A percentile compares a stretch with the other conserved stretches of the same genome.
phyloP scores from a whole-genome alignment of 148 eudicot species.

The Dysphania ambrosioides region DNA sequence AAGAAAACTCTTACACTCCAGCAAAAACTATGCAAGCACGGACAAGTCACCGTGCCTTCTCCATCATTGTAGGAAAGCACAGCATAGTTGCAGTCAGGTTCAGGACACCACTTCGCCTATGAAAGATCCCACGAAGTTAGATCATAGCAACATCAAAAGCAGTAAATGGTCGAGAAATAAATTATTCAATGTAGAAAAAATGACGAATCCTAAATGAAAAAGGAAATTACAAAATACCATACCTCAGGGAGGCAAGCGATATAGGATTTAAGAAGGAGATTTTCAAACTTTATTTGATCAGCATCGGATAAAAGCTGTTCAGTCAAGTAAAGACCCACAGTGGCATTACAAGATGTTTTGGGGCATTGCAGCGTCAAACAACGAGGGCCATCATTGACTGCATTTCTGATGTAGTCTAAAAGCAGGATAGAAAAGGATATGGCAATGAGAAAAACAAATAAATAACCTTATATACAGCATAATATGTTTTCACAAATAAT shows the following conservation, averaged over 20 bases:
- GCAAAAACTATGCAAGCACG: constrained; percentile 61
- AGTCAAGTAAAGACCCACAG: constrained; percentile 56
- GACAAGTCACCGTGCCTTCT: constrained; percentile 50
- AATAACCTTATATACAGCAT: not conserved
- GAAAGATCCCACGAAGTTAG: not conserved
- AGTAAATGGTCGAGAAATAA: too few species aligned
- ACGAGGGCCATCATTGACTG: constrained; percentile 57
- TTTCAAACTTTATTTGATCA: constrained; percentile 43
- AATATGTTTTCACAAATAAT: not conserved
- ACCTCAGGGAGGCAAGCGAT: constrained; percentile 53
- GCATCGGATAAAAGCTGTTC: constrained; percentile 34
- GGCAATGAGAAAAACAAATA: not conserved
- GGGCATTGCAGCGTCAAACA: constrained; percentile 71
- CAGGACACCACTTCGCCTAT: constrained; percentile 84
- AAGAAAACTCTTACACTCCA: constrained; percentile 53
- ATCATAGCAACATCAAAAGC: not conserved
- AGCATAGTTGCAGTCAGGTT: constrained; percentile 66
- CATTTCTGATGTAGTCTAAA: constrained; percentile 51
- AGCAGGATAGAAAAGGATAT: not conserved
- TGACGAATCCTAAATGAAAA: too few species aligned
- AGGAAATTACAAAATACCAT: not conserved
- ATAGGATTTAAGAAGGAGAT: constrained; percentile 50
- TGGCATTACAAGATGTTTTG: constrained; percentile 53
- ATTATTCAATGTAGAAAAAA: not conserved
- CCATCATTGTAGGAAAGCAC: constrained; percentile 43